Evolutionary conservation across 2,329 filamentous ascomycete genomes (phyloP).

Genomic region (Sporothrix pseudoabietina): DNA sequence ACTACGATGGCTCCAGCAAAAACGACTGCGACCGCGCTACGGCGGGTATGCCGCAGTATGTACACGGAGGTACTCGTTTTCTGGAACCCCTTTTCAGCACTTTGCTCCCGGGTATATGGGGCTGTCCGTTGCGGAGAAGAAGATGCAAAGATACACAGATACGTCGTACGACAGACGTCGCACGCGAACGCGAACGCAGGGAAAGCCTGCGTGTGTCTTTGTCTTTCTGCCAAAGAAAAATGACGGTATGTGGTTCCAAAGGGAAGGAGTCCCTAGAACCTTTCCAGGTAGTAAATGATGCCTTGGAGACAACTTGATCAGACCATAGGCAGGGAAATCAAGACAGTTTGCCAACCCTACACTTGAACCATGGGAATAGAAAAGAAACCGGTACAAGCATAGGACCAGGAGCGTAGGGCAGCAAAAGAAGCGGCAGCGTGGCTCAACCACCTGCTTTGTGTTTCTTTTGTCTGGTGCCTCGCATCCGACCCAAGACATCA

Average conservation of each 20-base stretch:
- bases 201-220: slow-evolving; percentile 19
- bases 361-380: slow-evolving; percentile 64
- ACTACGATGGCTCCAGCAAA: slow-evolving; percentile 62
- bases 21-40: slow-evolving; percentile 43
- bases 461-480: slow-evolving; percentile 49
- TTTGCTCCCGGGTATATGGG: slow-evolving; percentile 59
- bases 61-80: slow-evolving; percentile 53
- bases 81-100: slow-evolving; percentile 49
- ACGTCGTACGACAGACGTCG: slow-evolving; percentile 6
- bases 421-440: slow-evolving; percentile 51
- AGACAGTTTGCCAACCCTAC: slow-evolving; percentile 72
- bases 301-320: slow-evolving; percentile 69
- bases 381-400: slow-evolving; percentile 66
- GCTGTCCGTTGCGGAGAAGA: slow-evolving; percentile 62
- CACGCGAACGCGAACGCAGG: slow-evolving; percentile 5
- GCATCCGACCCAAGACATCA: slow-evolving; percentile 85
- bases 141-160: slow-evolving; percentile 40
- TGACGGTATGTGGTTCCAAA: slow-evolving; percentile 23
- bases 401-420: slow-evolving; percentile 77
- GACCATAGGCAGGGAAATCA: slow-evolving; percentile 53
- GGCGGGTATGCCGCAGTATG: slow-evolving; percentile 34
- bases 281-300: slow-evolving; percentile 41
- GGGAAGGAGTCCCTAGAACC: slow-evolving; percentile 27
- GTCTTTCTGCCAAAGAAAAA: slow-evolving; percentile 48
- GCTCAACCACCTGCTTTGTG: not conserved